Evolutionary conservation across 1,284 basidiomycete species (phyloP).

Genomic region (Ganoderma leucocontextum): DNA sequence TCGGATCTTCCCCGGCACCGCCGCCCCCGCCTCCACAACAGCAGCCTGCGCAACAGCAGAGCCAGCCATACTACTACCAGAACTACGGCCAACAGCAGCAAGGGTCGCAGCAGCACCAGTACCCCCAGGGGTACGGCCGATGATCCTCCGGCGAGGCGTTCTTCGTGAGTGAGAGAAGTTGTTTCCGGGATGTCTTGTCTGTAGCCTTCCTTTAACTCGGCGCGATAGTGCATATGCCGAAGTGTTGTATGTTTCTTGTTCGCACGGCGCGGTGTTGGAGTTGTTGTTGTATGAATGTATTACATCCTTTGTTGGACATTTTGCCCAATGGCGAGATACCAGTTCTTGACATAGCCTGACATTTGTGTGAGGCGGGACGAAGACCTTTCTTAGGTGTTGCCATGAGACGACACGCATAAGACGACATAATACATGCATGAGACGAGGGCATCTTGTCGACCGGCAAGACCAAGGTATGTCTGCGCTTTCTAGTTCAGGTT

Average conservation of each 20-base stretch:
- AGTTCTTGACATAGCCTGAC: not conserved
- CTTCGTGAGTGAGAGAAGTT: not conserved
- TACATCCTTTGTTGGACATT: not conserved
- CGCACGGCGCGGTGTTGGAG: not conserved
- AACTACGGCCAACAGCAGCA: slow-evolving; percentile 42
- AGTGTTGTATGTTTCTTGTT: not conserved
- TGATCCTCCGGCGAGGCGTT: slow-evolving; percentile 10
- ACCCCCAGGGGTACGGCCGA: slow-evolving; percentile 33
- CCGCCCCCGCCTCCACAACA: slow-evolving; percentile 42
- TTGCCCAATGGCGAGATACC: too few relatives aligned
- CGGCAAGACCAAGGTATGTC: too few relatives aligned
- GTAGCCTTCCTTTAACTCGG: not conserved
- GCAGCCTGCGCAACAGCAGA: slow-evolving; percentile 40
- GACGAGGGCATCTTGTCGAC: too few relatives aligned
- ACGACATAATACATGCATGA: too few relatives aligned
- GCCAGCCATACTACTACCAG: slow-evolving; percentile 27
- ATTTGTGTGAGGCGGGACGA: not conserved
- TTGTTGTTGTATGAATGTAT: not conserved
- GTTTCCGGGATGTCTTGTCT: not conserved
- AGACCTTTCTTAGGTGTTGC: too few relatives aligned
- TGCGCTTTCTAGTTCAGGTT: too few relatives aligned
- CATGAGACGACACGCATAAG: too few relatives aligned
- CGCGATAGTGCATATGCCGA: not conserved
- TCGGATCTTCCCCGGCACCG: slow-evolving; percentile 31
- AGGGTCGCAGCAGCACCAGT: slow-evolving; percentile 36